These are phyloP conservation scores for Catunica adiposa DNA, from an alignment of 2,329 filamentous ascomycete species.

Conservation along the genomic window DNA sequence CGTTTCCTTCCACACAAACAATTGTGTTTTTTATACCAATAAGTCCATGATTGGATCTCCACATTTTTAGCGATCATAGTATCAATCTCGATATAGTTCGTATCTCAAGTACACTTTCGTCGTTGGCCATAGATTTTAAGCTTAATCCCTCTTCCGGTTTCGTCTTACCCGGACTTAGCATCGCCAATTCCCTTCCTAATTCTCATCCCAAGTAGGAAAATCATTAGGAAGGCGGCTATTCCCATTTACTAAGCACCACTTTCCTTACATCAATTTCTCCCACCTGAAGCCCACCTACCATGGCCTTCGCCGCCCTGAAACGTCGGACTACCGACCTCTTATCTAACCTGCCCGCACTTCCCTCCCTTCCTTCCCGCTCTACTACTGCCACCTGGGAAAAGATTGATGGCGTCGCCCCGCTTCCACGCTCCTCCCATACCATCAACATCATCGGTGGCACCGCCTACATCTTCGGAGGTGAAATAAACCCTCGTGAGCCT, in stretches of 20 bases:
- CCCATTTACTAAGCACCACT: background rate
- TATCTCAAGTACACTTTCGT: no score
- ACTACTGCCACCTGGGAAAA: constrained; percentile 46
- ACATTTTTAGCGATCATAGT: no score
- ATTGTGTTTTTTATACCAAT: no score
- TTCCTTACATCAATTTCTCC: background rate
- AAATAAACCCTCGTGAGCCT: constrained; percentile 47
- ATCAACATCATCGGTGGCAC: constrained; percentile 40
- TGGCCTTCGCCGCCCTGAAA: constrained; percentile 33
- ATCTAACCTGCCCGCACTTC: constrained; percentile 26
- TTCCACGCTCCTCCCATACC: constrained; percentile 60
- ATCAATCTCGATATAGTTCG: no score
- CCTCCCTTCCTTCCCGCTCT: constrained; percentile 17
- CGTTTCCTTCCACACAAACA: background rate
- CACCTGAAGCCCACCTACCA: background rate
- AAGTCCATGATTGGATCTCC: no score
- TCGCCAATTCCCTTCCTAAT: no score
- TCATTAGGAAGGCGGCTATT: background rate
- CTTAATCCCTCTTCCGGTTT: no score
- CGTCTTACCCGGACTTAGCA: no score
- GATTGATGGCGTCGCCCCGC: constrained; percentile 31
- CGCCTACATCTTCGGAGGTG: constrained; percentile 62
- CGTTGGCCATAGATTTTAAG: no score
- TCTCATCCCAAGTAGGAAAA: background rate
- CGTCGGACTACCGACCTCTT: constrained; percentile 39